Evolutionary conservation across 148 eudicot genomes (phyloP).

Genomic region (Selenicereus undatus): DNA sequence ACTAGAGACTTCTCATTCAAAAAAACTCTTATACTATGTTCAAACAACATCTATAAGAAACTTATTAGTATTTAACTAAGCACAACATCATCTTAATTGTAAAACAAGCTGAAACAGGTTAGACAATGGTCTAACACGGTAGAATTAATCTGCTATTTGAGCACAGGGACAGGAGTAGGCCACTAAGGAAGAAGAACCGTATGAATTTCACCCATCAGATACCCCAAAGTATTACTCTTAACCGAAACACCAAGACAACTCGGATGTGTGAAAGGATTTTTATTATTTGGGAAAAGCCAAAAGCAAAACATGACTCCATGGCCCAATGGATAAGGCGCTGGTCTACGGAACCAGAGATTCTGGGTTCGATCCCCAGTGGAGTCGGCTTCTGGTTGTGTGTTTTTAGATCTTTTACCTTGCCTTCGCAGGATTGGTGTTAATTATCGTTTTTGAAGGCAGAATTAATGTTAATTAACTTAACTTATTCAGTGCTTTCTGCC

Average conservation of each 20-base stretch:
- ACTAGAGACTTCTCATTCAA: too few species aligned
- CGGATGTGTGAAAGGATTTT: too few species aligned
- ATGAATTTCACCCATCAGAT: not conserved
- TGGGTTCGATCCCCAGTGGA: slow-evolving; percentile 98
- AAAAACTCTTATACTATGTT: too few species aligned
- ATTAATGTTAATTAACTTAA: too few species aligned
- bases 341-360: slow-evolving; percentile 99
- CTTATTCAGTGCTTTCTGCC: too few species aligned
- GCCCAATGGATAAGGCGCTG: slow-evolving; percentile 99
- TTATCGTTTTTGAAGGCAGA: too few species aligned
- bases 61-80: too few species aligned
- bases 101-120: not conserved
- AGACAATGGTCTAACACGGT: not conserved
- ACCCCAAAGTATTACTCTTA: not conserved
- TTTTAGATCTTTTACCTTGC: not conserved
- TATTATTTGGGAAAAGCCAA: too few species aligned
- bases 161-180: not conserved
- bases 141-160: not conserved
- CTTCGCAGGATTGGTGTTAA: too few species aligned
- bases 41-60: too few species aligned
- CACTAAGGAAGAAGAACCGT: not conserved
- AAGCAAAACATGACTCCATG: slow-evolving; percentile 40
- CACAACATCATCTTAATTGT: too few species aligned
- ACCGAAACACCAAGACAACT: not conserved
- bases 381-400: slow-evolving; percentile 30